Percentiles rank a stretch among this genome's conserved stretches.
Conservation (phyloP, 2,329 filamentous ascomycete species). For the Fusarium sp. region DNA sequence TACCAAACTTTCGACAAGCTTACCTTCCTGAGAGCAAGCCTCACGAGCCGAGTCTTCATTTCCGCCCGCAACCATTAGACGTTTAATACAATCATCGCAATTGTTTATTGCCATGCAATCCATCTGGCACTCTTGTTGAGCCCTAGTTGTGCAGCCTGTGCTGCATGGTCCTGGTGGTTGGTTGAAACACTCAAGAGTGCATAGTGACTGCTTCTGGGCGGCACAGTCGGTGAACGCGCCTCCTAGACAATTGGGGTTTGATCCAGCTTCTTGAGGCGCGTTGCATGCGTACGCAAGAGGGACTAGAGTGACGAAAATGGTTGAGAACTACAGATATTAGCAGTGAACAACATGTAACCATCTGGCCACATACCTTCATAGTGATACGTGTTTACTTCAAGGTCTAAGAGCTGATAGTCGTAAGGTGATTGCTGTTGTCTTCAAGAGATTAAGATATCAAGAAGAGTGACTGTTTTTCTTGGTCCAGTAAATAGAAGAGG, state of each 20-base stretch:
- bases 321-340: background rate
- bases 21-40: background rate
- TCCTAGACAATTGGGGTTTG: background rate
- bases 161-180: background rate
- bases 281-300: background rate
- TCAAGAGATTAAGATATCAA: background rate
- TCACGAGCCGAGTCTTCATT: background rate
- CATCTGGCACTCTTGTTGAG: background rate
- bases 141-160: background rate
- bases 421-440: background rate
- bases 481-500: no score
- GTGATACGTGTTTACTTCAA: background rate
- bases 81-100: background rate
- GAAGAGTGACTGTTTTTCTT: no score
- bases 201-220: background rate
- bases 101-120: background rate
- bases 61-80: background rate
- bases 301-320: background rate
- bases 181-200: background rate
- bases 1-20: no score
- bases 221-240: background rate
- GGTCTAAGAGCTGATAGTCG: background rate
- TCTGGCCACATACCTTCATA: background rate
- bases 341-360: background rate
- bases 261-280: background rate